Evolutionary conservation across 176 grass and related monocot species (phyloP).

Genomic region (Metroxylon sagu): DNA sequence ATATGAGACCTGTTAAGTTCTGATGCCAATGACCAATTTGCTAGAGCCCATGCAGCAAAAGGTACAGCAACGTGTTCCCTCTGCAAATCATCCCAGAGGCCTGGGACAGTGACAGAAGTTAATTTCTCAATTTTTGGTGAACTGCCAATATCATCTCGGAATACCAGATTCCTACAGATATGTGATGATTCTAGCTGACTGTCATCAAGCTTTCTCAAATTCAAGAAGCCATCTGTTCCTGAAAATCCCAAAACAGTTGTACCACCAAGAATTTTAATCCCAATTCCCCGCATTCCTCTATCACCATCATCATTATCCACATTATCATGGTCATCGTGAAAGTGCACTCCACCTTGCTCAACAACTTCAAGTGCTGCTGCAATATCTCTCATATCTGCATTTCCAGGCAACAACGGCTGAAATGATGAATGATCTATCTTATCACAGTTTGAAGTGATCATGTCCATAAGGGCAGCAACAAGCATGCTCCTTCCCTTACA

Average conservation of each 20-base stretch:
- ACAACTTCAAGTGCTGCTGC: constrained; percentile 79
- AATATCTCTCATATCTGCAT: constrained; percentile 79
- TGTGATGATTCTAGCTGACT: constrained; percentile 13
- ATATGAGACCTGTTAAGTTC: constrained; percentile 64
- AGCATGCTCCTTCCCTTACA: constrained; percentile 97
- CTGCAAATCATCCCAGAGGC: constrained; percentile 95
- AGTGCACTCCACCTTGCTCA: constrained; percentile 84
- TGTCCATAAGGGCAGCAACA: constrained; percentile 94
- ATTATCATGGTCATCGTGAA: constrained; percentile 44
- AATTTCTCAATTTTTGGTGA: constrained; percentile 25
- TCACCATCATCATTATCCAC: constrained; percentile 51
- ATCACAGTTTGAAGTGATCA: constrained; percentile 87
- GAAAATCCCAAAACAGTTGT: constrained; percentile 89
- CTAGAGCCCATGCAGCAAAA: constrained; percentile 96
- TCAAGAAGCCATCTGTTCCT: constrained; percentile 25
- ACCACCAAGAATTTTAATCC: constrained; percentile 88
- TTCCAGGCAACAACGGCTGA: constrained; percentile 54
- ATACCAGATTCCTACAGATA: constrained; percentile 7
- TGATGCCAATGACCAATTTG: constrained; percentile 94
- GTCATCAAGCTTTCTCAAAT: constrained; percentile 25
- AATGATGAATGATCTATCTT: constrained; percentile 54
- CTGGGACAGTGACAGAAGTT: constrained; percentile 46
- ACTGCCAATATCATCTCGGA: constrained; percentile 27
- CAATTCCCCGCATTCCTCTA: constrained; percentile 68
- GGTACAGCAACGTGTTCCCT: constrained; percentile 96